Base-by-base conservation (phyloP, 352 stramenopile species). In the Globisporangium orthogonon region DNA sequence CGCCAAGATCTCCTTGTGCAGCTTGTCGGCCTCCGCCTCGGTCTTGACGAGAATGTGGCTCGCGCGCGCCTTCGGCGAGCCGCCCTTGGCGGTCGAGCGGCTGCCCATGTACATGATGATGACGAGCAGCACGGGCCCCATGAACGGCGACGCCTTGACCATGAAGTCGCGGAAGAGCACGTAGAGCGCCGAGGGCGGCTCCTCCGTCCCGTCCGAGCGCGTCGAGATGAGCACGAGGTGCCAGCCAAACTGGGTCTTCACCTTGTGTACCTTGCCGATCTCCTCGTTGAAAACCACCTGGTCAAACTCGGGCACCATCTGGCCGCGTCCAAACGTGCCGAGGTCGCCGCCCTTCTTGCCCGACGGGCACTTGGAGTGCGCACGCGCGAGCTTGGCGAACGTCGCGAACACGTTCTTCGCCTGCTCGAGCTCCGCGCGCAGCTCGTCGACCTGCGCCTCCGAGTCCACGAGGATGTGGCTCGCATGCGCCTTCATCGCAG, bases 171-270 rank as follows among this genome's bases (percentile, higher is more conserved):
- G 74, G 2, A 82, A 52, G 28, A 53, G 51, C 18, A 60, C 60
- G 60, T 70, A 81, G 61, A 65, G 31, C 35, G 78, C 72, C 17
- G 61, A 67, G 56, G 39, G 35, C 13, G 17, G 50, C 15, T 58
- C 54, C 11, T 61, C 55, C 11, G 45, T 15, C 18, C 18, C 15
- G 18, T 61, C 79, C 56, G 67, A 67, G 64, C 82, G 79, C 60
- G 86, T 70, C 35, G 71, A 89, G 45, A 73, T 82, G 57, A 87
- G 67, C 67, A 91, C 78, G 54, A 91, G 74, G 71, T 91, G 78
- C 82, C 83, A 92, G 47, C 79, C 83, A 72, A 92, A 92, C 78
- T 89, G 75, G 29, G 82, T 90, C 60, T 76, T 65, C 47, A 92
- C 78, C 65, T 90, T 92, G 74, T 90, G 76, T 41, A 89, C 76